Evolutionary conservation across 257 asterid genomes (phyloP), one percentile per base, ranked within the genome.

Genomic region (Gentiana straminea): DNA sequence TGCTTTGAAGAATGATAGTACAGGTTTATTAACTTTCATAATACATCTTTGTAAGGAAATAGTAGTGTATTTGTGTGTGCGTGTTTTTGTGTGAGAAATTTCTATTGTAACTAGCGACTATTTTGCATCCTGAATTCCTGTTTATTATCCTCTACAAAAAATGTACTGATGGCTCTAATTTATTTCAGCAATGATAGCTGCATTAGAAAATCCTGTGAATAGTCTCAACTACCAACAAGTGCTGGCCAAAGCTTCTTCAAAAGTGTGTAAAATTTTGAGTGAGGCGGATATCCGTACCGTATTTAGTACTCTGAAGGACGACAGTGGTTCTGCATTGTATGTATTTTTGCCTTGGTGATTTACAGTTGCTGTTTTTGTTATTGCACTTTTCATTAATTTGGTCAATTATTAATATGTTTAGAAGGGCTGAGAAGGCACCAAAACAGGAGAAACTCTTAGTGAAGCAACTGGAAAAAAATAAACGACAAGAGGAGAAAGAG

Each of bases 381-480:
- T 35, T 55, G 53, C 64, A 65, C 55, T 57, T 33, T 47, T 67
- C 43, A 8, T 39, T 45, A 32, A 57, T 68, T 67, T 45, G 73
- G 57, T 62, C 61, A 48, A 37, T 54, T 49, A 41, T 59, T 72
- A 2, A 46, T 32, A 63, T 77, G 73, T 43, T 54, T 80, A 24
- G 75, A 64, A 92, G 99, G 86, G 81, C 83, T 56, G 94, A 75
- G 68, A 88, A 88, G 73, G 88, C 76, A 15, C 68, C 74, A 44
- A 79, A 79, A 70, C 86, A 74, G 57, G 86, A 81, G 67, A 75
- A 72, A 58, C 41, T 69, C 35, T 64, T 79, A 61, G 64, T 80
- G 71, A 88, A 80, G 79, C 91, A 85, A 75, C 75, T 81, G 70
- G 95, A 85, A 84, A 92, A 71, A 68, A 75, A 61, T 77, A 80